A percentile compares a stretch with the other conserved stretches of the same genome.
Conservation (phyloP, 352 stramenopile genomes). For the Phytophthora pistaciae region DNA sequence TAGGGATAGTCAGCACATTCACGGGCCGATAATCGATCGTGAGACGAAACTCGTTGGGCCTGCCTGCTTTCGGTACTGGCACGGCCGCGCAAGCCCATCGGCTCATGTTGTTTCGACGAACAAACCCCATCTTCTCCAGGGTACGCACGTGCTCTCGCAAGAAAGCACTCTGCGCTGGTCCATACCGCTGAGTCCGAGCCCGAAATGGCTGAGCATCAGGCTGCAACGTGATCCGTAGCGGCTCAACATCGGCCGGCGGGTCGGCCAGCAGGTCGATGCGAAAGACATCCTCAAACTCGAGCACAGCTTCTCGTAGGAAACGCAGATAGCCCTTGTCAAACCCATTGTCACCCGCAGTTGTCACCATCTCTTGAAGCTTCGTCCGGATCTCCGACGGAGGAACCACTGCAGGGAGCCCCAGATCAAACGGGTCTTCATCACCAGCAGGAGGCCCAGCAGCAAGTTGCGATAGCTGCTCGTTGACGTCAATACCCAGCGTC, state of each 20-base stretch:
- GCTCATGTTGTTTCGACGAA: constrained; percentile 12
- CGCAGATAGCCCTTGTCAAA: not conserved
- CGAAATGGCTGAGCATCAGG: not conserved
- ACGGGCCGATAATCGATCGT: too few species aligned
- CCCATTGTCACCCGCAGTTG: too few species aligned
- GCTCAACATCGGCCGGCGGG: constrained; percentile 9
- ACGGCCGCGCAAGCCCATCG: constrained; percentile 16
- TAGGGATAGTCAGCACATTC: too few species aligned
- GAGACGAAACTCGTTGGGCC: too few species aligned
- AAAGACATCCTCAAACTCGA: constrained; percentile 15
- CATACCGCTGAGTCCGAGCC: not conserved
- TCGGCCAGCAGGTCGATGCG: not conserved
- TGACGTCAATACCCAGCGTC: not conserved
- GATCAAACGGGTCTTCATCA: not conserved
- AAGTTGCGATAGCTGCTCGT: not conserved
- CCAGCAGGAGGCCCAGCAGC: not conserved
- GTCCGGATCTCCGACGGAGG: not conserved
- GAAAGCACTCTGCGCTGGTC: constrained; percentile 1
- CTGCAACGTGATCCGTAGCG: not conserved
- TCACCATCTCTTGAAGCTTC: too few species aligned
- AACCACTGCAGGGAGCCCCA: not conserved
- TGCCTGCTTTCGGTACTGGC: constrained; percentile 10
- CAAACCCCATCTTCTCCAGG: not conserved
- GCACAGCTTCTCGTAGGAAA: not conserved
- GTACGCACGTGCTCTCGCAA: not conserved